phyloP scores from a whole-genome alignment of 345 rosid species.

The Bretschneidera sinensis region DNA sequence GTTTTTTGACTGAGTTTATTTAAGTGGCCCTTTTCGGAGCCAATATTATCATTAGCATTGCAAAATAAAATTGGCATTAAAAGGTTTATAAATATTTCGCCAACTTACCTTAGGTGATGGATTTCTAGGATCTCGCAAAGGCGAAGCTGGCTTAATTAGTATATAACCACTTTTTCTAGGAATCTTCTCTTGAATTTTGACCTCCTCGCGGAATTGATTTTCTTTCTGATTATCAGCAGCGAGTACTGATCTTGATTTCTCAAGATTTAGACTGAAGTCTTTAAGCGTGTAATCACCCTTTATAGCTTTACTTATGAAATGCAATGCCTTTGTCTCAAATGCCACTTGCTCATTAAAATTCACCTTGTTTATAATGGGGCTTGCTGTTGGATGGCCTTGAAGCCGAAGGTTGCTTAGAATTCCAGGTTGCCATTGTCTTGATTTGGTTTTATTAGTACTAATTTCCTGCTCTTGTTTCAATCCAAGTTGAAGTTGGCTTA shows the following conservation, averaged over 20 bases:
- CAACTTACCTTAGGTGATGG: slow-evolving; percentile 60
- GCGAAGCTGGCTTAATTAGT: slow-evolving; percentile 55
- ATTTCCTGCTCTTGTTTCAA: slow-evolving; percentile 58
- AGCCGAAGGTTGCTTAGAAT: slow-evolving; percentile 1
- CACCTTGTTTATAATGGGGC: slow-evolving; percentile 35
- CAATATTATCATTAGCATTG: no score
- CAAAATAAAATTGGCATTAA: not conserved
- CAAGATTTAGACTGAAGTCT: slow-evolving; percentile 41
- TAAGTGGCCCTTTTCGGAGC: no score
- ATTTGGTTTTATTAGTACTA: slow-evolving; percentile 40
- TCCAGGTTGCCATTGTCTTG: slow-evolving; percentile 37
- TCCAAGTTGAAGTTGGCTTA: slow-evolving; percentile 52
- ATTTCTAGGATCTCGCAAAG: slow-evolving; percentile 58
- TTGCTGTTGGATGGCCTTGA: slow-evolving; percentile 12
- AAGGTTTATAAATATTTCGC: not conserved
- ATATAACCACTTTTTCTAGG: slow-evolving; percentile 43
- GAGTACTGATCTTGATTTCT: slow-evolving; percentile 31
- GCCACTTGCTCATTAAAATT: slow-evolving; percentile 33
- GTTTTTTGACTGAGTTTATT: no score
- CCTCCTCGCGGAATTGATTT: slow-evolving; percentile 33
- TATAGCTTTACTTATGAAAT: slow-evolving; percentile 87
- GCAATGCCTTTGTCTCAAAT: slow-evolving; percentile 80
- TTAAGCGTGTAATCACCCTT: slow-evolving; percentile 57
- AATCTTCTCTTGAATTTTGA: slow-evolving; percentile 40
- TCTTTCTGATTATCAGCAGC: slow-evolving; percentile 36